These are phyloP conservation scores for Boletus pseudo-olivaceus DNA, from an alignment of 768 basidiomycete genomes.

Conservation along the genomic window DNA sequence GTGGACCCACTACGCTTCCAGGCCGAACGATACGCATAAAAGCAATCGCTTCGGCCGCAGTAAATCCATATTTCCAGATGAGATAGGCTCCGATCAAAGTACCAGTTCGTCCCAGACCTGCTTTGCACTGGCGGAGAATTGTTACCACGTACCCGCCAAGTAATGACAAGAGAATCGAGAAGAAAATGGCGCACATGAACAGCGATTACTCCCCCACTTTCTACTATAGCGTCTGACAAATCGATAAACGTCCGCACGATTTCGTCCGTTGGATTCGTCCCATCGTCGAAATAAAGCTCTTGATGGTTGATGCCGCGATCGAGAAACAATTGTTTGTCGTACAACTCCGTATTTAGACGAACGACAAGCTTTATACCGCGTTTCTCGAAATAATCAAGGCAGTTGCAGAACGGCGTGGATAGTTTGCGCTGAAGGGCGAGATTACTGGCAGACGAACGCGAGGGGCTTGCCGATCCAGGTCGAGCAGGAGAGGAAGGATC, in stretches of 20 bases:
- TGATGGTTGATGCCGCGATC: conserved; percentile 85
- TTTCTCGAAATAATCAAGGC: conserved; percentile 89
- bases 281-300: conserved; percentile 97
- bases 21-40: conserved; percentile 98
- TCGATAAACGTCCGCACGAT: conserved; percentile 92
- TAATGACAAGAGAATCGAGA: conserved; percentile 8
- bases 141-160: conserved; percentile 19
- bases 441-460: conserved; percentile 33
- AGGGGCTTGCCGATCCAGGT: conserved; percentile 21
- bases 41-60: conserved; percentile 91
- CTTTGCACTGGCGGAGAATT: conserved; percentile 69
- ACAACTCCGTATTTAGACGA: conserved; percentile 89
- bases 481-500: conserved; percentile 27
- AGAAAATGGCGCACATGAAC: conserved; percentile 64
- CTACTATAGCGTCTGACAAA: conserved; percentile 73
- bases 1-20: conserved; percentile 88
- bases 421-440: conserved; percentile 75
- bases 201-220: conserved; percentile 76
- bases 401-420: conserved; percentile 79
- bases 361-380: conserved; percentile 87
- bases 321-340: conserved; percentile 76
- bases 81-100: conserved; percentile 97
- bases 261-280: conserved; percentile 95
- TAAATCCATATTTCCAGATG: conserved; percentile 98
- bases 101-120: conserved; percentile 93